Conservation (phyloP, 768 basidiomycete genomes). For the Boletus sensibilis region DNA sequence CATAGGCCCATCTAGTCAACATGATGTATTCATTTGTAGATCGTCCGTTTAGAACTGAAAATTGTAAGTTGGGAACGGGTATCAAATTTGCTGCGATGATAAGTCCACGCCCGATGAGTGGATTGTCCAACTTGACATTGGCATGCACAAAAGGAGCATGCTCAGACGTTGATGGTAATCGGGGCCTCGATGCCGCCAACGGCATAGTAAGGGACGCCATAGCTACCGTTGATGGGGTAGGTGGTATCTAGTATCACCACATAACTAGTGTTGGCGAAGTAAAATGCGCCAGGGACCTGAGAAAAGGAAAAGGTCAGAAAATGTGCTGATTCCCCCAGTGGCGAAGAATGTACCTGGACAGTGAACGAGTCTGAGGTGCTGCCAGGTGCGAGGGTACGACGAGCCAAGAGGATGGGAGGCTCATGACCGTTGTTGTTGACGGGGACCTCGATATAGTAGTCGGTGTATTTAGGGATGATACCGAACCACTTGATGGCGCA, state of each 20-base stretch:
- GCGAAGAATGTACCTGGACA: constrained; percentile 11
- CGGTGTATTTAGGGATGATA: constrained; percentile 25
- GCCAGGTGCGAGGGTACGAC: constrained; percentile 13
- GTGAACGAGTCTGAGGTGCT: constrained; percentile 15
- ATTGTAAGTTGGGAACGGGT: neutral
- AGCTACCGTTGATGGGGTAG: constrained; percentile 19
- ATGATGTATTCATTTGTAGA: neutral
- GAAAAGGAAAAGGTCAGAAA: constrained; percentile 3
- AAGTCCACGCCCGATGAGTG: neutral
- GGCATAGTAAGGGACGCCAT: constrained; percentile 21
- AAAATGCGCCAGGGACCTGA: constrained; percentile 27
- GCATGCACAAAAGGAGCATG: neutral
- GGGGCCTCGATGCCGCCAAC: constrained; percentile 19
- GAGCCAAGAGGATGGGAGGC: constrained; percentile 30
- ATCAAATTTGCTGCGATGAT: neutral
- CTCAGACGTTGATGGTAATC: constrained; percentile 19
- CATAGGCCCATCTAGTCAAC: neutral
- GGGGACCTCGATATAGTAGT: constrained; percentile 36
- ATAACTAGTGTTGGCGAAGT: constrained; percentile 22
- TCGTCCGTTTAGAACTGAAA: neutral
- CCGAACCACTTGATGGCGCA: constrained; percentile 24
- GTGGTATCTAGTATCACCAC: constrained; percentile 26
- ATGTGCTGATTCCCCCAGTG: too few relatives aligned
- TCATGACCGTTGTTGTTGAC: constrained; percentile 31
- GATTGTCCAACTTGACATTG: neutral